Evolutionary conservation across 768 basidiomycete genomes (phyloP).

Genomic region (Mycena belliarum): DNA sequence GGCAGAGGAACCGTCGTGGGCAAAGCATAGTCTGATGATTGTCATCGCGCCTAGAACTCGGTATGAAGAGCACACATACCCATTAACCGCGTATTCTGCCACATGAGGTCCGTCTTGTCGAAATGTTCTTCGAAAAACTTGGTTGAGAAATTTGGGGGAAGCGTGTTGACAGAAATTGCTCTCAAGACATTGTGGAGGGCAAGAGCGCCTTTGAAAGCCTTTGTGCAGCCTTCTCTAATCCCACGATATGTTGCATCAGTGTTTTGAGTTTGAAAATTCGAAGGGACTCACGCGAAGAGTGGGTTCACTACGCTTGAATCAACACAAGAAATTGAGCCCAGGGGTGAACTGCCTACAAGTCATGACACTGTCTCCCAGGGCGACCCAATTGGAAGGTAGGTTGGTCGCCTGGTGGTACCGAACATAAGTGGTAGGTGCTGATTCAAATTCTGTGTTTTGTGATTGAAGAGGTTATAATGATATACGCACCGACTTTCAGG

Average conservation of each 20-base stretch:
- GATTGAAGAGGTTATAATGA: not conserved
- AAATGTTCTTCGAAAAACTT: constrained; percentile 20
- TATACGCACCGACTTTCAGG: constrained; percentile 1
- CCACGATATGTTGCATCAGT: no score
- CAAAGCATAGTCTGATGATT: not conserved
- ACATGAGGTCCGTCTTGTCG: constrained; percentile 17
- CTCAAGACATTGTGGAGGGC: constrained; percentile 9
- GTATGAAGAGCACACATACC: not conserved
- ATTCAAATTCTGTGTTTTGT: not conserved
- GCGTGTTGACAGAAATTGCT: not conserved
- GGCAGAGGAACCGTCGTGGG: not conserved
- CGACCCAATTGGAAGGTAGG: constrained; percentile 35
- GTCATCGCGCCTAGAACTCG: not conserved
- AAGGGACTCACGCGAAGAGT: constrained; percentile 6
- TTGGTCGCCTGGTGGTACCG: constrained; percentile 27
- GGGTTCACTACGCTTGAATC: constrained; percentile 11
- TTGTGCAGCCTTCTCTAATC: constrained; percentile 14
- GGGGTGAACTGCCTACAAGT: not conserved
- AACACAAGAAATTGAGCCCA: not conserved
- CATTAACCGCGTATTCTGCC: constrained; percentile 12
- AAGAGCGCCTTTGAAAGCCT: constrained; percentile 9
- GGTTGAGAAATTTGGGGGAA: constrained; percentile 13
- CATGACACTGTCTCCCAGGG: constrained; percentile 36
- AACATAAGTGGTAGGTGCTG: constrained; percentile 27
- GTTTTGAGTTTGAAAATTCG: not conserved